phyloP scores from a whole-genome alignment of 129 eudicot genomes.

The Saposhnikovia divaricata region DNA sequence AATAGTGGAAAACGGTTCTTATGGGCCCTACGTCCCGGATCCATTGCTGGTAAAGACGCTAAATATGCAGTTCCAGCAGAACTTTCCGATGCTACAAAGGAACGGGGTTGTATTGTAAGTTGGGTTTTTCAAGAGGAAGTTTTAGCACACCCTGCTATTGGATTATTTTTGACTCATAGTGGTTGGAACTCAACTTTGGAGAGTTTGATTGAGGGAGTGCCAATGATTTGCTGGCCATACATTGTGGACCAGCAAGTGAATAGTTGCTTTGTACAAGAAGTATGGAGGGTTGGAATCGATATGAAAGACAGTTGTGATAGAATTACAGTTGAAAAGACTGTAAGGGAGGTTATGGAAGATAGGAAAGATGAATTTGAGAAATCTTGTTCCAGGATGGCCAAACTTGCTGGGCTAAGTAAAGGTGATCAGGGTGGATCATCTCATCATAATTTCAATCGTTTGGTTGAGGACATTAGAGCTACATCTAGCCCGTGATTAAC shows the following conservation, averaged over 20 bases:
- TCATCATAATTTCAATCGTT: constrained; percentile 29
- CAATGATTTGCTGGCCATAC: constrained; percentile 63
- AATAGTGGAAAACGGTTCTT: constrained; percentile 33
- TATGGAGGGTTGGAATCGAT: constrained; percentile 52
- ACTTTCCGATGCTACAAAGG: constrained; percentile 30
- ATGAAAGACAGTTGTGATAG: constrained; percentile 54
- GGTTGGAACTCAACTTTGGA: constrained; percentile 73
- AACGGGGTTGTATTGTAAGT: constrained; percentile 46
- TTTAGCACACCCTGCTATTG: constrained; percentile 45
- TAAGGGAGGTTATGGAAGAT: constrained; percentile 36
- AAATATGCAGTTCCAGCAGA: constrained; percentile 18
- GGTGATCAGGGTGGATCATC: constrained; percentile 52
- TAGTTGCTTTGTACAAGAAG: constrained; percentile 51
- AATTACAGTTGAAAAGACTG: constrained; percentile 24
- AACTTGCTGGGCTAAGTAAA: constrained; percentile 15
- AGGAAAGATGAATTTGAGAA: constrained; percentile 12
- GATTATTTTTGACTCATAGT: constrained; percentile 54
- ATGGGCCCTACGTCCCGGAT: constrained; percentile 48
- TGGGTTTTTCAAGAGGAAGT: constrained; percentile 71
- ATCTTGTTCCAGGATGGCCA: constrained; percentile 15
- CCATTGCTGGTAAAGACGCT: constrained; percentile 15
- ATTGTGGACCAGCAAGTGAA: constrained; percentile 48
- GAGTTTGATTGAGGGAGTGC: constrained; percentile 49
- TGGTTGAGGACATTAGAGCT: constrained; percentile 44
- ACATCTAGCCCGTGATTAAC: neutral